phyloP scores from a whole-genome alignment of 2,329 filamentous ascomycete species.

The Venturia carpophila region DNA sequence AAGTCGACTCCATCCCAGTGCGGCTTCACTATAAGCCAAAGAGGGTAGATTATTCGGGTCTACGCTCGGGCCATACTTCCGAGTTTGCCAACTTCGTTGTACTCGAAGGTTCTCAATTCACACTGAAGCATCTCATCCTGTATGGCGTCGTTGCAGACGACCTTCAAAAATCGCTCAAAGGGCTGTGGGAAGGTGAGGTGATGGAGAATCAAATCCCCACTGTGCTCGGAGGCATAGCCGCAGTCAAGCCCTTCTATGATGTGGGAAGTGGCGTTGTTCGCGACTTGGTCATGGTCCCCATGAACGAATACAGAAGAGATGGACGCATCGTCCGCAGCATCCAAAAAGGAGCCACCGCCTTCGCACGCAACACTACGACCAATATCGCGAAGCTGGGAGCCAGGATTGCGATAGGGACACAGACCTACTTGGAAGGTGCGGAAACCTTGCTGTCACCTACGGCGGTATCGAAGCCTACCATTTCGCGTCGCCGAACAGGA shows the following conservation, averaged over 20 bases:
- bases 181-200: slow-evolving; percentile 94
- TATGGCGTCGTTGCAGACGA: slow-evolving; percentile 91
- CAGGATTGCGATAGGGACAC: slow-evolving; percentile 89
- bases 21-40: slow-evolving; percentile 97
- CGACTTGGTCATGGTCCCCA: slow-evolving; percentile 80
- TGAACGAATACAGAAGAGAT: slow-evolving; percentile 89
- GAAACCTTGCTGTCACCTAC: slow-evolving; percentile 62
- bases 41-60: slow-evolving; percentile 87
- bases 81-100: slow-evolving; percentile 99
- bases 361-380: slow-evolving; percentile 86
- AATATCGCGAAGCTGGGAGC: slow-evolving; percentile 92
- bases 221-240: slow-evolving; percentile 80
- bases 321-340: slow-evolving; percentile 87
- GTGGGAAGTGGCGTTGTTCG: slow-evolving; percentile 64
- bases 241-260: slow-evolving; percentile 83
- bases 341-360: slow-evolving; percentile 80
- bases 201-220: slow-evolving; percentile 80
- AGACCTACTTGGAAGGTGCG: slow-evolving; percentile 82
- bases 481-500: slow-evolving; percentile 19
- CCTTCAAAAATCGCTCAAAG: slow-evolving; percentile 81
- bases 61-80: slow-evolving; percentile 86
- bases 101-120: slow-evolving; percentile 79
- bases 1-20: slow-evolving; percentile 74
- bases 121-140: slow-evolving; percentile 79
- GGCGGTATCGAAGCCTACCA: background rate